A percentile compares a stretch with the other conserved stretches of the same genome.
phyloP scores from a whole-genome alignment of 2,329 filamentous ascomycete genomes.

The Stagonosporopsis vannaccii region DNA sequence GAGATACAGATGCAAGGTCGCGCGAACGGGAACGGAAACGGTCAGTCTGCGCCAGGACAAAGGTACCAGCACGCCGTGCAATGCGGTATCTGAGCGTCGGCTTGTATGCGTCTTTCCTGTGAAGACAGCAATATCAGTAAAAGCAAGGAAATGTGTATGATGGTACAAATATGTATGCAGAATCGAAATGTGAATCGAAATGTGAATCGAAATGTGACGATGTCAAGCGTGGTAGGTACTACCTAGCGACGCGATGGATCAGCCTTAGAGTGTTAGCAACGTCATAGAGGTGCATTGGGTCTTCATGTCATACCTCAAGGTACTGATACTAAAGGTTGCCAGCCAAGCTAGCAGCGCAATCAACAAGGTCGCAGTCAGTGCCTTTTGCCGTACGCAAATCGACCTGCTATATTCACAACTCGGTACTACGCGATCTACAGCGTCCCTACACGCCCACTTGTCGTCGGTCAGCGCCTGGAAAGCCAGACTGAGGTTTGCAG shows the following conservation, averaged over 20 bases:
- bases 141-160: constrained; percentile 11
- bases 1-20: constrained; percentile 17
- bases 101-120: constrained; percentile 17
- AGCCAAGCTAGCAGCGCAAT: constrained; percentile 89
- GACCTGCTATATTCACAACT: constrained; percentile 41
- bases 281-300: not conserved
- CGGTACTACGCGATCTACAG: constrained; percentile 4
- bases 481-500: constrained; percentile 87
- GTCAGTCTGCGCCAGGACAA: constrained; percentile 16
- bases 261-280: constrained; percentile 29
- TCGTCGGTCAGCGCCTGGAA: constrained; percentile 79
- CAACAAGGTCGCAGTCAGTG: constrained; percentile 78
- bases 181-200: not conserved
- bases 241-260: constrained; percentile 41
- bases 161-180: constrained; percentile 8
- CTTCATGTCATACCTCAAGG: constrained; percentile 41
- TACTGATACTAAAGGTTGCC: constrained; percentile 84
- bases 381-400: constrained; percentile 71
- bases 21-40: constrained; percentile 17
- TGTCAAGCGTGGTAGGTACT: constrained; percentile 13
- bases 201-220: not conserved
- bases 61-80: constrained; percentile 13
- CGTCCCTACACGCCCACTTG: constrained; percentile 58
- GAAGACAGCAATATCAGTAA: constrained; percentile 14
- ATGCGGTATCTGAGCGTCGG: constrained; percentile 19